Evolutionary conservation across 805 yeast species (phyloP).

Genomic region (Hemisphaericaspora nanyangensis): DNA sequence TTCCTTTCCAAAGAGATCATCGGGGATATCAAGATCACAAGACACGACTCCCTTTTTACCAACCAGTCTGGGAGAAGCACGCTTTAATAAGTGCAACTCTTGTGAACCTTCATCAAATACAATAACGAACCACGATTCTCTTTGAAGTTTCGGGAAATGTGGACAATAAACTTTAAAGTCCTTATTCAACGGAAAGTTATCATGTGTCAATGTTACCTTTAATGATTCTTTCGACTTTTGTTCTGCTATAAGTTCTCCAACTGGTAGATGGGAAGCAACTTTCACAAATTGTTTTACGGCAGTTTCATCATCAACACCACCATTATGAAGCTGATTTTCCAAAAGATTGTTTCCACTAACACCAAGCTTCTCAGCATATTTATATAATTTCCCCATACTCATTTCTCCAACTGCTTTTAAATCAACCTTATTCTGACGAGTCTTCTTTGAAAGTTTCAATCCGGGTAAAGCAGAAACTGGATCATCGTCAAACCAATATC

Average conservation of each 20-base stretch:
- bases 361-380: constrained; percentile 34
- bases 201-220: constrained; percentile 48
- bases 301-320: constrained; percentile 18
- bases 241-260: constrained; percentile 41
- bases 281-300: constrained; percentile 46
- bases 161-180: constrained; percentile 74
- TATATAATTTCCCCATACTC: constrained; percentile 28
- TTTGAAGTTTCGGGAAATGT: constrained; percentile 83
- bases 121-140: constrained; percentile 89
- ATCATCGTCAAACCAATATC: constrained; percentile 79
- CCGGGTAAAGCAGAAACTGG: constrained; percentile 59
- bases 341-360: constrained; percentile 20
- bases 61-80: constrained; percentile 60
- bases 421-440: constrained; percentile 4
- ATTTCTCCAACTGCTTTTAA: constrained; percentile 43
- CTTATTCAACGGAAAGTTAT: constrained; percentile 44
- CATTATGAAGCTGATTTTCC: constrained; percentile 4
- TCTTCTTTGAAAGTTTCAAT: constrained; percentile 8
- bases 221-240: constrained; percentile 37
- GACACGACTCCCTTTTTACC: constrained; percentile 36
- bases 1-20: constrained; percentile 42
- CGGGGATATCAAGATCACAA: constrained; percentile 49
- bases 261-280: constrained; percentile 59
- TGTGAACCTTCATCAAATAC: constrained; percentile 45
- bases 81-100: constrained; percentile 62